phyloP scores from a whole-genome alignment of 1,139 yeast species.

The Hansenula sp. region DNA sequence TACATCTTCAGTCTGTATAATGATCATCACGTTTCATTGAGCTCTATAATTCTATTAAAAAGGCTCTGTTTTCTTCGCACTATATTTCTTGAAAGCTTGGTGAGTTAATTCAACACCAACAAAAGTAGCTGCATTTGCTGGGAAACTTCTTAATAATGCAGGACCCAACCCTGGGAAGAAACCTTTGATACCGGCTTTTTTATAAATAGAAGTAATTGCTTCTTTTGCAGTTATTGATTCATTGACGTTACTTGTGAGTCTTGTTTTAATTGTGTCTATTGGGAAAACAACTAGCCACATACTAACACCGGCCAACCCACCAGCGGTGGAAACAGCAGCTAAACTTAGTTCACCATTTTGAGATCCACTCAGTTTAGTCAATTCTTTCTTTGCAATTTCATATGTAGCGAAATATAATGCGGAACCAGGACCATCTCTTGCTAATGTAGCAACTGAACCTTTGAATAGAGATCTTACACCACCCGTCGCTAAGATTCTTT shows the following conservation, averaged over 20 bases:
- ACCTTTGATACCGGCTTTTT: slow-evolving; percentile 79
- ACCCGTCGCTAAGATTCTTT: slow-evolving; percentile 72
- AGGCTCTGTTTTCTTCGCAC: slow-evolving; percentile 2
- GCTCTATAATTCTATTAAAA: too few relatives aligned
- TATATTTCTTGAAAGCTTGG: slow-evolving; percentile 49
- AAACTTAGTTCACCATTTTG: slow-evolving; percentile 55
- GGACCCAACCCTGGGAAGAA: slow-evolving; percentile 99
- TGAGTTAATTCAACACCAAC: slow-evolving; percentile 91
- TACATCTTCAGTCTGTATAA: too few relatives aligned
- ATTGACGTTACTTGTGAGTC: slow-evolving; percentile 70
- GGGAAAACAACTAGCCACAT: slow-evolving; percentile 99
- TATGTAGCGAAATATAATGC: slow-evolving; percentile 95
- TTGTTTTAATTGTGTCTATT: slow-evolving; percentile 89
- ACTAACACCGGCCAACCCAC: slow-evolving; percentile 92
- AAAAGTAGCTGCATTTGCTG: slow-evolving; percentile 97
- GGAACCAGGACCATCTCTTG: slow-evolving; percentile 98
- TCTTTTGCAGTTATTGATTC: slow-evolving; percentile 52
- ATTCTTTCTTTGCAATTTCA: slow-evolving; percentile 67
- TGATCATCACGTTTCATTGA: background rate
- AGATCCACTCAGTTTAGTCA: slow-evolving; percentile 37
- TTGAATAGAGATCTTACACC: slow-evolving; percentile 83
- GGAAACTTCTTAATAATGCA: slow-evolving; percentile 91
- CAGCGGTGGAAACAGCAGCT: slow-evolving; percentile 78
- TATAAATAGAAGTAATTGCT: slow-evolving; percentile 62
- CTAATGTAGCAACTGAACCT: slow-evolving; percentile 89